phyloP scores from a whole-genome alignment of 108 stramenopile species.

The Pelagomonas calceolata region DNA sequence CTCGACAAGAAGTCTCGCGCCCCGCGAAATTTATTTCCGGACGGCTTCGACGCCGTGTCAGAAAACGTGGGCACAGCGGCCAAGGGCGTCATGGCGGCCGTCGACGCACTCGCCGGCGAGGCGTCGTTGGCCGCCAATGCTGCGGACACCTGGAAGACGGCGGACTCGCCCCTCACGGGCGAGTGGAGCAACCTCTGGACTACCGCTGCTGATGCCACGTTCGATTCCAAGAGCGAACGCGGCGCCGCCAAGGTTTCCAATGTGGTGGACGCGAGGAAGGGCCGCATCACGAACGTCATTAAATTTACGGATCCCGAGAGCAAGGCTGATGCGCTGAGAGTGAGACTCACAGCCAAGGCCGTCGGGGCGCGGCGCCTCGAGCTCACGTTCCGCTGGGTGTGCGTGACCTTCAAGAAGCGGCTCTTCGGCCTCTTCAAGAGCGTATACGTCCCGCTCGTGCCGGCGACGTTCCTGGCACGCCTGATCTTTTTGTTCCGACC shows the following conservation, averaged over 20 bases:
- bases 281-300: conserved; percentile 28
- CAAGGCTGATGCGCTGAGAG: conserved; percentile 10
- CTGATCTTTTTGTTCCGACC: conserved; percentile 21
- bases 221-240: conserved; percentile 21
- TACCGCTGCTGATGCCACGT: conserved; percentile 49
- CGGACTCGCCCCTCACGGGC: conserved; percentile 29
- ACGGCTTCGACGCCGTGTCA: conserved; percentile 42
- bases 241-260: conserved; percentile 39
- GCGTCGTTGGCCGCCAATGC: conserved; percentile 8
- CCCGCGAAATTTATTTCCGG: conserved; percentile 33
- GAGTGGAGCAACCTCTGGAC: conserved; percentile 49
- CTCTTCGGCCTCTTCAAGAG: conserved; percentile 3
- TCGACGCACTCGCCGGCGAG: conserved; percentile 11
- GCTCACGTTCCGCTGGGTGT: conserved; percentile 45
- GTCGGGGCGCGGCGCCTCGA: conserved; percentile 22
- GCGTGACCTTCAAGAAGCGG: conserved; percentile 31
- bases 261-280: conserved; percentile 14
- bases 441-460: conserved; percentile 24
- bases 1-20: conserved; percentile 38
- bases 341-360: conserved; percentile 20
- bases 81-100: conserved; percentile 25
- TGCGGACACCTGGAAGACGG: background rate
- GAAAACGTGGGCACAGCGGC: conserved; percentile 40
- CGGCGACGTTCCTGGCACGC: conserved; percentile 27
- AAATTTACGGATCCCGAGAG: conserved; percentile 4